These are phyloP conservation scores for Xylaria arbuscula DNA, from an alignment of 2,329 filamentous ascomycete genomes.

Conservation along the genomic window DNA sequence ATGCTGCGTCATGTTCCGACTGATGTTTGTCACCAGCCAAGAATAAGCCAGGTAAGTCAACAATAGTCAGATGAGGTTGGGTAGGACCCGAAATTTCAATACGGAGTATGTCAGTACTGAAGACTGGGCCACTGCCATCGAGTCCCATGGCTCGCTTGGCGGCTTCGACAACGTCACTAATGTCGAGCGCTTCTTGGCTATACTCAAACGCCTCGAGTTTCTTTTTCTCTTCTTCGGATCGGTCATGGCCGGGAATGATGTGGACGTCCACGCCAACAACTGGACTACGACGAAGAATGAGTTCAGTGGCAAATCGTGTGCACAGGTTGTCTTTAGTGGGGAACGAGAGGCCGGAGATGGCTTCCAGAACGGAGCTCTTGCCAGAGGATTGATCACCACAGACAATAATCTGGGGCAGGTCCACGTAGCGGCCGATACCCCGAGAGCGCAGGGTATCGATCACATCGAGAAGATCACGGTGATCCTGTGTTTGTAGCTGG, in stretches of 20 bases:
- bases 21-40: slow-evolving; percentile 57
- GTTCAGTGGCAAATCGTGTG: slow-evolving; percentile 71
- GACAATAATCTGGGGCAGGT: slow-evolving; percentile 57
- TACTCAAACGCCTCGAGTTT: slow-evolving; percentile 33
- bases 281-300: slow-evolving; percentile 51
- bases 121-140: slow-evolving; percentile 43
- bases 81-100: slow-evolving; percentile 59
- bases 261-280: slow-evolving; percentile 41
- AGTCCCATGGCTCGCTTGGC: slow-evolving; percentile 49
- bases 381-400: slow-evolving; percentile 66
- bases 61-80: slow-evolving; percentile 64
- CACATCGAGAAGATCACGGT: slow-evolving; percentile 48
- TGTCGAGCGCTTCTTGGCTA: slow-evolving; percentile 32
- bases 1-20: slow-evolving; percentile 54
- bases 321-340: slow-evolving; percentile 67
- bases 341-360: slow-evolving; percentile 68
- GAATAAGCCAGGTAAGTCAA: slow-evolving; percentile 68
- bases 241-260: slow-evolving; percentile 50
- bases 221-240: slow-evolving; percentile 45
- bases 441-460: slow-evolving; percentile 53
- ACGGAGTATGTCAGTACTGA: slow-evolving; percentile 58
- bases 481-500: too few species aligned
- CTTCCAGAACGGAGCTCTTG: slow-evolving; percentile 68
- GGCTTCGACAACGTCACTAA: slow-evolving; percentile 51
- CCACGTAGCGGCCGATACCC: slow-evolving; percentile 52